Base-by-base conservation (phyloP, 495 filamentous ascomycete species). In the Glarea lozoyensis region DNA sequence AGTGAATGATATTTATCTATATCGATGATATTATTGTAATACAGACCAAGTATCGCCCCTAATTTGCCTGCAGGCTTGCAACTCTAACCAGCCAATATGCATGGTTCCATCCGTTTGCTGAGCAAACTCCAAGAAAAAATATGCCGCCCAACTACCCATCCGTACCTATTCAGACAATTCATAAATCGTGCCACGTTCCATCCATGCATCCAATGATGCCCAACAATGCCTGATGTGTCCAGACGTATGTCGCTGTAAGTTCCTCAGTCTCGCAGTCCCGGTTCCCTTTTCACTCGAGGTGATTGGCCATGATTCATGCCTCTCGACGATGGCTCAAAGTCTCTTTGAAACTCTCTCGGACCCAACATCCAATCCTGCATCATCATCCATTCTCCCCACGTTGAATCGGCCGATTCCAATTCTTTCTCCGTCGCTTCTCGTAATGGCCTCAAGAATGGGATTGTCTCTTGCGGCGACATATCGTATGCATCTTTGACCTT, bases 401-500 rank as follows among this genome's bases (percentile, higher is more conserved):
- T 79, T 48, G 71, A 72, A 67, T 98, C 88, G 0, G 89, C 92
- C 10, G 63, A 71, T 46, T 85, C 78, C 49, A 97, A 89, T 67
- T 97, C 92, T 17, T 74, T 72, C 52, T 88, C 78, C 22, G 78
- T 67, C 2, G 84, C 78, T 31, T 77, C 72, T 55, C 84, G 79
- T 22, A 96, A 63, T 20, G 89, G 86, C 50, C 77, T 78, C 45
- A 97, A 61, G 56, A 92, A 98, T 2, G 90, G 92, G 17, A 94
- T 77, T 23, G 75, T 83, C 65, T 97, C 86, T 22, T 84, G 69
- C 10, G 79, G 73, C 2, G 73, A 67, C 65, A 86, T 83, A 63
- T 97, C 92, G 62, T 98, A 98, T 50, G 85, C 76, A 53, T 79
- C 75, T 67, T 94, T 96, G 55, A 93, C 86, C 20, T 72, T 72